Evolutionary conservation across 495 filamentous ascomycete species (phyloP), one percentile per base, ranked within the genome.

Genomic region (Peziza echinospora): DNA sequence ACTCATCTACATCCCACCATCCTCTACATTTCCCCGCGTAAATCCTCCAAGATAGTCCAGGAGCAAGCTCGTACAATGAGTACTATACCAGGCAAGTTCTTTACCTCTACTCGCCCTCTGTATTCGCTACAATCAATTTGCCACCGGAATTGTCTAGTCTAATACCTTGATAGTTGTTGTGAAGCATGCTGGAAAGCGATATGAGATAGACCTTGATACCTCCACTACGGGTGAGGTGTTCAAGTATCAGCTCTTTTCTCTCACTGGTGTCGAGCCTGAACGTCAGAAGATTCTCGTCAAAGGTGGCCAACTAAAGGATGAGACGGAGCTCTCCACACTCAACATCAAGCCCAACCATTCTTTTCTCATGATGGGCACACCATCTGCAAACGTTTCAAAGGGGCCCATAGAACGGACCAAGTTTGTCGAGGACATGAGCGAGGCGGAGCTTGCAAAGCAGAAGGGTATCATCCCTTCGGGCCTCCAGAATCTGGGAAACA

Each of bases 311-410:
- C 74, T 97, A 45, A 97, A 93, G 62, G 82, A 97, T 78, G 89
- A 94, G 52, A 78, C 83, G 28, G 78, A 80, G 42, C 71, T 97
- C 58, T 79, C 78, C 52, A 81, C 73, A 49, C 70, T 94, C 49
- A 78, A 76, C 46, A 71, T 89, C 50, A 94, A 93, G 67, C 69
- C 81, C 6, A 79, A 82, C 43, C 82, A 91, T 57, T 75, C 66
- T 5, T 83, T 96, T 62, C 91, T 91, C 79, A 91, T 97, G 82
- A 82, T 97, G 77, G 89, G 91, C 13, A 92, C 83, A 2, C 82
- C 89, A 2, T 75, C 78, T 11, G 64, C 64, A 21, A 63, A 57
- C 43, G 62, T 58, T 11, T 66, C 93, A 42, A 71, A 72, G 47
- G 71, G 76, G 21, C 91, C 91, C 6, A 84, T 79, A 53, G 82